Evolutionary conservation across 177 flowering plant genomes (phyloP).

Genomic region (Vitis hybrid): DNA sequence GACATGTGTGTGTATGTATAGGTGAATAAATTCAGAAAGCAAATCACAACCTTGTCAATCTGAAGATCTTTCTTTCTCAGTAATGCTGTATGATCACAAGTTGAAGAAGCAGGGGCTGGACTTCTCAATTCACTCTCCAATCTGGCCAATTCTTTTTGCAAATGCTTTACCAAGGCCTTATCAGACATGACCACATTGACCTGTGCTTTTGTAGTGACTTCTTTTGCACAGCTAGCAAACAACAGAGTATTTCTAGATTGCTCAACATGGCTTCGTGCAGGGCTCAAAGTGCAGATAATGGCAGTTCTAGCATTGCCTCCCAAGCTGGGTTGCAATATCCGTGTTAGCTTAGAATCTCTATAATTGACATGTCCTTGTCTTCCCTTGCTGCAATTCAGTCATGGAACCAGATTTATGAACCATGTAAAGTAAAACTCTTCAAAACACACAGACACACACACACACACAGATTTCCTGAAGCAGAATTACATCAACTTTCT

Average conservation of each 20-base stretch:
- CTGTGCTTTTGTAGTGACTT: slow-evolving; percentile 52
- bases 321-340: slow-evolving; percentile 49
- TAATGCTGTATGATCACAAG: slow-evolving; percentile 32
- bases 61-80: slow-evolving; percentile 64
- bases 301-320: slow-evolving; percentile 66
- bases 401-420: slow-evolving; percentile 10
- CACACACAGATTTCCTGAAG: too few relatives aligned
- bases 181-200: slow-evolving; percentile 66
- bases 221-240: slow-evolving; percentile 58
- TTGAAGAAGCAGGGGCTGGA: slow-evolving; percentile 35
- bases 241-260: slow-evolving; percentile 56
- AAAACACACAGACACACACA: too few relatives aligned
- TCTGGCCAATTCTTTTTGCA: slow-evolving; percentile 54
- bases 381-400: slow-evolving; percentile 40
- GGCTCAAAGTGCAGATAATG: slow-evolving; percentile 52
- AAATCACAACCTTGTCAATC: slow-evolving; percentile 58
- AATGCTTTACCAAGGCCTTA: slow-evolving; percentile 58
- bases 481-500: too few relatives aligned
- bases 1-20: not conserved
- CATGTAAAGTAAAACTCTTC: not conserved
- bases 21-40: not conserved
- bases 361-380: slow-evolving; percentile 50
- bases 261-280: slow-evolving; percentile 55
- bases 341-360: slow-evolving; percentile 58
- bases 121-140: slow-evolving; percentile 48